Evolutionary conservation across 805 yeast species (phyloP).

Genomic region (Schwanniomyces vanrijiae): DNA sequence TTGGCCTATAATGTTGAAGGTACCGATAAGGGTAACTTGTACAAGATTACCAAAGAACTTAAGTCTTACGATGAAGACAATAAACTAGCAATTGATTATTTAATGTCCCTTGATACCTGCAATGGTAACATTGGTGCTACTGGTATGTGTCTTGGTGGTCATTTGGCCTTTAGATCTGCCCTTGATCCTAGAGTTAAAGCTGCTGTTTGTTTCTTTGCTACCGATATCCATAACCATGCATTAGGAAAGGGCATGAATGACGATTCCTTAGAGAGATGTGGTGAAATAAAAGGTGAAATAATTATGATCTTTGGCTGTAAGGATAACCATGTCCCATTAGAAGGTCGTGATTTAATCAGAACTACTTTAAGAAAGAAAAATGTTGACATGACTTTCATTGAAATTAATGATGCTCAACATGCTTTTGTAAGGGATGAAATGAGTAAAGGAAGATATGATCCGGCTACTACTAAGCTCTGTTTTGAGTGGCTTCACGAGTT

Average conservation of each 20-base stretch:
- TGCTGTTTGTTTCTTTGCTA: slow-evolving; percentile 74
- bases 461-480: slow-evolving; percentile 71
- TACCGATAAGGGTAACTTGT: slow-evolving; percentile 70
- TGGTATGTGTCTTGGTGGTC: slow-evolving; percentile 89
- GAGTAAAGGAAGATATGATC: slow-evolving; percentile 79
- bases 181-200: slow-evolving; percentile 65
- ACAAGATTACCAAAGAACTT: slow-evolving; percentile 65
- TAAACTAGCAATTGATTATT: slow-evolving; percentile 60
- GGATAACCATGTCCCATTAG: slow-evolving; percentile 79
- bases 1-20: slow-evolving; percentile 71
- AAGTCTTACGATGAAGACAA: slow-evolving; percentile 77
- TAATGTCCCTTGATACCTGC: slow-evolving; percentile 57
- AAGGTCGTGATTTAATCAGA: slow-evolving; percentile 73
- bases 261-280: slow-evolving; percentile 60
- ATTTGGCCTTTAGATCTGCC: slow-evolving; percentile 69
- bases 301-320: slow-evolving; percentile 74
- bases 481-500: slow-evolving; percentile 67
- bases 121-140: slow-evolving; percentile 77
- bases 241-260: slow-evolving; percentile 65
- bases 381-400: slow-evolving; percentile 69
- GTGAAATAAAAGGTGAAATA: slow-evolving; percentile 58
- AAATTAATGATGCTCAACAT: slow-evolving; percentile 77
- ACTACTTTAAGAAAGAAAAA: slow-evolving; percentile 54
- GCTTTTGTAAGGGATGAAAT: slow-evolving; percentile 79
- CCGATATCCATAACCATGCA: slow-evolving; percentile 71